Percentiles rank a stretch among this genome's conserved stretches.
Evolutionary conservation across 108 stramenopile species (phyloP).

Genomic region (Pseudonitzschia delicatissima): DNA sequence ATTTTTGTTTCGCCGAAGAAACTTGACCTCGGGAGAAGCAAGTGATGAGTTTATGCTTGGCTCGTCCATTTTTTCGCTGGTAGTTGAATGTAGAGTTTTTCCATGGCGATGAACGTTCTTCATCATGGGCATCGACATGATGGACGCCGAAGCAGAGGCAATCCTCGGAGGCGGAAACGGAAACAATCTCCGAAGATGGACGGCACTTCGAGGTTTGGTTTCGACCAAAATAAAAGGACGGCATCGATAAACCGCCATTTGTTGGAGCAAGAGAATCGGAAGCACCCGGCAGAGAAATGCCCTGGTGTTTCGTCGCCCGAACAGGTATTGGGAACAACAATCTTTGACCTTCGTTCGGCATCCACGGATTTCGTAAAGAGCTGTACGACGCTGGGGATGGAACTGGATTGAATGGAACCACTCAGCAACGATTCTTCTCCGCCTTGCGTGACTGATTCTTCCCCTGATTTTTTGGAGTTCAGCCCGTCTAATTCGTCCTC

Average conservation of each 20-base stretch:
- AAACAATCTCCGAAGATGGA: slow-evolving; percentile 2
- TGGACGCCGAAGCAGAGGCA: not conserved
- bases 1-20: slow-evolving; percentile 18
- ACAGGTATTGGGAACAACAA: slow-evolving; percentile 4
- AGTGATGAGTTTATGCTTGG: slow-evolving; percentile 7
- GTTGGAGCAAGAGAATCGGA: not conserved
- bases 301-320: slow-evolving; percentile 1
- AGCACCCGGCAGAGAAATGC: not conserved
- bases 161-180: not conserved
- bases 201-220: not conserved
- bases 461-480: not conserved
- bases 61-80: slow-evolving; percentile 3
- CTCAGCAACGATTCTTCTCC: not conserved
- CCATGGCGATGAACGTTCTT: too few species aligned
- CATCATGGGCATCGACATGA: not conserved
- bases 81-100: slow-evolving; percentile 1
- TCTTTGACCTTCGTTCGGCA: not conserved
- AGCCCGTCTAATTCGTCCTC: not conserved
- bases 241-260: not conserved
- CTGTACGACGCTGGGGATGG: slow-evolving; percentile 10
- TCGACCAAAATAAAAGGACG: not conserved
- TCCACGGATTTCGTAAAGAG: slow-evolving; percentile 1
- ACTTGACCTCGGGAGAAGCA: slow-evolving; percentile 27
- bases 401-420: not conserved
- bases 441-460: not conserved